phyloP scores from a whole-genome alignment of 2,329 filamentous ascomycete species.

The Colletotrichum sp. region DNA sequence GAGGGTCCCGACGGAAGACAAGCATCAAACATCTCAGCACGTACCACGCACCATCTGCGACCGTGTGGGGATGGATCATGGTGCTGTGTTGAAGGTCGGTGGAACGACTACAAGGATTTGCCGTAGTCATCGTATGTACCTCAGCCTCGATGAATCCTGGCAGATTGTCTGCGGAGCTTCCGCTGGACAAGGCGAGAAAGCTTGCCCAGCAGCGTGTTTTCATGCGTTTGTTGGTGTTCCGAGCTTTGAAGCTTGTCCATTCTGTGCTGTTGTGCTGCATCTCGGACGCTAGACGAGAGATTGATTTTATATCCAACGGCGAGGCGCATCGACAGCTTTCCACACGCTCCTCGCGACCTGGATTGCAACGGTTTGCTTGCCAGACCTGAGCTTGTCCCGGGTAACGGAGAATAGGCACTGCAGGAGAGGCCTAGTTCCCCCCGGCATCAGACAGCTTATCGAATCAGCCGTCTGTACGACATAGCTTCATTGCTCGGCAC shows the following conservation, averaged over 20 bases:
- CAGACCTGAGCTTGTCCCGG: neutral
- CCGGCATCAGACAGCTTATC: neutral
- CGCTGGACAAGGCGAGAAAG: neutral
- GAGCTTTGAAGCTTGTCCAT: neutral
- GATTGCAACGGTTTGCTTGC: neutral
- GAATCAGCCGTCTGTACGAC: conserved; percentile 8
- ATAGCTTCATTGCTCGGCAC: conserved; percentile 15
- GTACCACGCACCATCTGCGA: neutral
- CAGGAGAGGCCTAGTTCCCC: neutral
- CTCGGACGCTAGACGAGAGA: neutral
- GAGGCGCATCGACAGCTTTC: neutral
- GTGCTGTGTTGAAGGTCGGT: neutral
- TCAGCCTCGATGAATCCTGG: neutral
- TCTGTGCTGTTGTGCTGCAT: neutral
- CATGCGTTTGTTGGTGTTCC: neutral
- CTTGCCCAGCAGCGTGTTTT: neutral
- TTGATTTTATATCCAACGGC: neutral
- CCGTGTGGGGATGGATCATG: neutral
- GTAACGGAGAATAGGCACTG: neutral
- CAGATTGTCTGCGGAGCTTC: neutral
- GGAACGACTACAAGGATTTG: conserved; percentile 9
- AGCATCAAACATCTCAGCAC: conserved; percentile 4
- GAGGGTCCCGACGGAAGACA: neutral
- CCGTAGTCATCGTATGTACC: neutral
- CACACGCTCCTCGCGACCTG: neutral